These are phyloP conservation scores for Syncephalastrum monosporum DNA, from an alignment of 371 early-diverging fungal genomes.

Conservation along the genomic window DNA sequence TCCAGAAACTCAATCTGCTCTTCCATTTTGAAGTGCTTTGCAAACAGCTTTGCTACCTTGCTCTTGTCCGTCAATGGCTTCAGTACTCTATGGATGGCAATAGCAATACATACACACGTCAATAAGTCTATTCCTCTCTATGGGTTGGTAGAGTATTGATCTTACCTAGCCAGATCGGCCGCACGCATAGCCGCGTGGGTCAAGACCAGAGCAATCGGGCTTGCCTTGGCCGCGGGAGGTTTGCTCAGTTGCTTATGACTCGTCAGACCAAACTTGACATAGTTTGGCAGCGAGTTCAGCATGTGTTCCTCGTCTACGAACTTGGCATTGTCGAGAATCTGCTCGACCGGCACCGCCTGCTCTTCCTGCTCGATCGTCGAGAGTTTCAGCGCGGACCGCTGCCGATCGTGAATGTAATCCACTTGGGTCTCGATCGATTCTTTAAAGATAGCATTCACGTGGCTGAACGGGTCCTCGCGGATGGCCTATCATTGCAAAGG, in stretches of 20 bases:
- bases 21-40: constrained; percentile 79
- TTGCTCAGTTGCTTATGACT: constrained; percentile 51
- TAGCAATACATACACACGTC: not conserved
- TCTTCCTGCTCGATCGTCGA: constrained; percentile 53
- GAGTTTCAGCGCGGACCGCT: constrained; percentile 47
- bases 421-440: constrained; percentile 37
- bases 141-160: too few relatives aligned
- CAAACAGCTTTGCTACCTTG: constrained; percentile 81
- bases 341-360: constrained; percentile 37
- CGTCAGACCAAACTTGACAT: constrained; percentile 57
- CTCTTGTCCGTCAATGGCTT: constrained; percentile 38
- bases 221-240: constrained; percentile 50
- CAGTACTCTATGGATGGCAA: constrained; percentile 18
- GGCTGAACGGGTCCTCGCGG: constrained; percentile 34
- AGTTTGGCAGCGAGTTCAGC: constrained; percentile 53
- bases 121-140: not conserved
- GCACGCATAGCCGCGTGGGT: constrained; percentile 77
- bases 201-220: constrained; percentile 70
- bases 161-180: constrained; percentile 62
- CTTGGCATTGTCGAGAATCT: constrained; percentile 47
- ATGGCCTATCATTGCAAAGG: constrained; percentile 9
- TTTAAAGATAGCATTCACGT: constrained; percentile 41
- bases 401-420: constrained; percentile 47
- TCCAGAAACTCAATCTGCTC: constrained; percentile 69
- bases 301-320: constrained; percentile 52